Evolutionary conservation across 2,329 filamentous ascomycete genomes (phyloP), one percentile per base, ranked within the genome.

Genomic region (Aspergillus latus): DNA sequence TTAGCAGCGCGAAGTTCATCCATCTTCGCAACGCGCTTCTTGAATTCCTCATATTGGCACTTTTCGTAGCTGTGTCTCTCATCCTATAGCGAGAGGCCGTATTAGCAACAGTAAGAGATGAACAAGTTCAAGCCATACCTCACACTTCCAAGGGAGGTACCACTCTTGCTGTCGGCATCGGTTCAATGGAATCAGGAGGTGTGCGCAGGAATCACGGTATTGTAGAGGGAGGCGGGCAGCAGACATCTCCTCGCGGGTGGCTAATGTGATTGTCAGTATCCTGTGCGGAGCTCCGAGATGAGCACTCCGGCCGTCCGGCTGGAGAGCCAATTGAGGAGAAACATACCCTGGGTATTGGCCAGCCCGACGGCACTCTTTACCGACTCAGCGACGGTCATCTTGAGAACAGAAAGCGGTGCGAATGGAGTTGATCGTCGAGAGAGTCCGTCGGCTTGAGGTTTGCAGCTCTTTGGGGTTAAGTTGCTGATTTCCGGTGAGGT

Each of bases 31-130:
- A 99, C 94, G 57, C 94, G 87, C 84, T 93, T 91, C 86, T 96
- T 96, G 83, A 99, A 99, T 76, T 97, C 94, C 63, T 89, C 89
- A 78, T 99, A 99, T 73, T 99, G 94, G 85, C 94, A 99, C 77
- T 97, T 97, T 75, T 99, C 94, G 82, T 99, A 99, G 71, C 87
- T 88, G 79, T 99, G 94, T 81, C 94, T 84, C 82, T 99, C 94
- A 75, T 92, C 87, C 94, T 97, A 32, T 59, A 47, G 48, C 26
- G 47, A 45, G 45, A 49, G 59, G 34, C 47, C 54, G 21, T n/a
- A 42, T 43, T 15, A 52, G 49, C 34, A 43, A 36, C 34, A 30
- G 9, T 10, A 32, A 52, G 30, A 4, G 45, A 43, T n/a, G 48
- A 21, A 16, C 11, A 34, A 36, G 15, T 6, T 8, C 29, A 40